Base-by-base conservation (phyloP, 805 yeast species). In the Candida nanaspora region DNA sequence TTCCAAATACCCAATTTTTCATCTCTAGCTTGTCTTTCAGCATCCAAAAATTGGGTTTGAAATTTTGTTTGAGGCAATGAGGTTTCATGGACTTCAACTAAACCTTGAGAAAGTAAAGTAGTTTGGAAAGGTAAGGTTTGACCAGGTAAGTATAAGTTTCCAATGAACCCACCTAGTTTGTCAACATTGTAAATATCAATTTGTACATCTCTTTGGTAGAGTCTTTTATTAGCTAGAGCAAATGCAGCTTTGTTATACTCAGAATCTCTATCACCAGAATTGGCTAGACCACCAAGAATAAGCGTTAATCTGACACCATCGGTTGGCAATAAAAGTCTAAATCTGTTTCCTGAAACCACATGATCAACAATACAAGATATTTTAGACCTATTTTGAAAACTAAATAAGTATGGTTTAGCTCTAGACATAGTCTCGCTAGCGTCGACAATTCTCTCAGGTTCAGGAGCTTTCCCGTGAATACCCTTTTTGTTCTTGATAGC, bases 101-200 rank as follows among this genome's bases (percentile, higher is more conserved):
- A 70, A 3, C 95, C 96, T 40, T 73, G 72, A 25, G 68, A 68
- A 43, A 83, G 65, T 40, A 86, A 66, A 18, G 65, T 59, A 13
- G 70, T 63, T 51, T 82, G 89, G 46, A 78, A 68, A 19, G 86
- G 88, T 26, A 57, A 49, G 25, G 67, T 65, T 35, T 66, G 68
- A 2, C 76, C 70, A 13, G 72, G 73, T 10, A 76, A 52, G 54
- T 65, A 82, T 39, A 85, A 51, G 52, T 79, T 76, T 36, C 95
- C 93, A 53, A 85, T 76, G 53, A 87, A 87, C 0, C 84, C 86
- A 43, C 95, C 95, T 41, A 80, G 68, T 54, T 79, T 83, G 57
- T 87, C 96, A 39, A 75, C 74, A 42, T 75, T 80, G 48, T 75
- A 75, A 18, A 86, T 72, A 40, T 81, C 82, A 47, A 86, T 65